Base-by-base conservation (phyloP, 306 rosid species). In the Lithocarpus polystachyus region DNA sequence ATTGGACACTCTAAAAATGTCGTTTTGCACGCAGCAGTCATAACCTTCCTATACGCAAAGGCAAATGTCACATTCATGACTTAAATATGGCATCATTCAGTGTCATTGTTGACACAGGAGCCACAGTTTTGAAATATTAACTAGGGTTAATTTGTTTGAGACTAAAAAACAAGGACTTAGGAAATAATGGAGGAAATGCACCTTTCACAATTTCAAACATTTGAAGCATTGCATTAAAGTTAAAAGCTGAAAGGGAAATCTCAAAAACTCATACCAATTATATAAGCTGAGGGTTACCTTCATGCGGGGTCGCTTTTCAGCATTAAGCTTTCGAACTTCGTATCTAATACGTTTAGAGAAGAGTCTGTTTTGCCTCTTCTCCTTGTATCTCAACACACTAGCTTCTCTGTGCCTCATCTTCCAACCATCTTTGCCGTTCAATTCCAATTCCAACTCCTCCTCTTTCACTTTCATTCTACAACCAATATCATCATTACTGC, bases 301-400 rank as follows among this genome's bases (percentile, higher is more conserved):
- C 88, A 93, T 89, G 52, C 99, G 87, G 5, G 99, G 99, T 15
- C 99, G 91, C 23, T 93, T 90, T 71, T 95, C 97, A 2, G 99
- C 99, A 64, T 95, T 95, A 45, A 93, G 82, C 85, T 93, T 95
- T 70, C 99, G 92, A 56, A 95, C 99, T 84, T 93, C 88, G 22
- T 95, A 93, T 0, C 99, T 92, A 62, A 95, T 91, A 29, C 79
- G 88, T 89, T 93, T 95, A 0, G 97, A 80, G 56, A 89, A 95
- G 35, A 95, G 97, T 57, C 99, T 86, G 77, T 74, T 95, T 60
- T 75, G 94, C 81, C 98, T 90, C 82, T 95, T 95, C 67, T 89
- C 94, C 78, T 93, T 95, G 84, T 93, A 95, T 89, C 98, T 91
- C 77, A 90, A 74, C 35, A 95, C 87, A 68, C 98, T 89, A n/a